A percentile compares a stretch with the other conserved stretches of the same genome.
phyloP scores from a whole-genome alignment of 208 protist genomes.

The Leptomonas pyrrhocoris region DNA sequence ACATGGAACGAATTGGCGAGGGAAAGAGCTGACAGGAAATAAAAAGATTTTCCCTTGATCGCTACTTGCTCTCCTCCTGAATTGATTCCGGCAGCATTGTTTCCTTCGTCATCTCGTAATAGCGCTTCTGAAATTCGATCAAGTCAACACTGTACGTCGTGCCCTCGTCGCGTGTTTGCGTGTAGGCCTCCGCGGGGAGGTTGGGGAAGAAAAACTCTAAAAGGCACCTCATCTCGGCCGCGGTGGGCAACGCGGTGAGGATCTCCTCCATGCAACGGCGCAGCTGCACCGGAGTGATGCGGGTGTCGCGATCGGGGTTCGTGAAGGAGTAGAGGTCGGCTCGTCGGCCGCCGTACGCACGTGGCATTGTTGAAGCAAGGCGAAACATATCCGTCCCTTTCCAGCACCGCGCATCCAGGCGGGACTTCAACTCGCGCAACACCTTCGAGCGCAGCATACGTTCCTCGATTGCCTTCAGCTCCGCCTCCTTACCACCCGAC shows the following conservation, averaged over 20 bases:
- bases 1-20: no score
- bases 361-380: slow-evolving; percentile 84
- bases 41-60: neutral
- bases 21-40: neutral
- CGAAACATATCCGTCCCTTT: slow-evolving; percentile 89
- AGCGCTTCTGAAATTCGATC: slow-evolving; percentile 75
- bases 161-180: slow-evolving; percentile 52
- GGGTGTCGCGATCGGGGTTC: slow-evolving; percentile 76
- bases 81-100: slow-evolving; percentile 39
- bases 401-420: slow-evolving; percentile 73
- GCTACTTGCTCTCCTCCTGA: neutral
- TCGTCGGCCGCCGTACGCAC: slow-evolving; percentile 64
- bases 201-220: slow-evolving; percentile 87
- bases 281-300: slow-evolving; percentile 87
- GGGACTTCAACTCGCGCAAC: slow-evolving; percentile 60
- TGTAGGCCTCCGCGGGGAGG: slow-evolving; percentile 65
- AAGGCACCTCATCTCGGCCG: slow-evolving; percentile 74
- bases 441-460: slow-evolving; percentile 52
- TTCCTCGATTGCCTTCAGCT: slow-evolving; percentile 48
- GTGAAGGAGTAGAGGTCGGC: slow-evolving; percentile 75
- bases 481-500: slow-evolving; percentile 35
- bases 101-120: slow-evolving; percentile 70
- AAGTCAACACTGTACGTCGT: slow-evolving; percentile 63
- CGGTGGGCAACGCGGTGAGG: slow-evolving; percentile 54
- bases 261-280: slow-evolving; percentile 86